Conservation (phyloP, 1,284 basidiomycete species). For the Ustilago nuda region DNA sequence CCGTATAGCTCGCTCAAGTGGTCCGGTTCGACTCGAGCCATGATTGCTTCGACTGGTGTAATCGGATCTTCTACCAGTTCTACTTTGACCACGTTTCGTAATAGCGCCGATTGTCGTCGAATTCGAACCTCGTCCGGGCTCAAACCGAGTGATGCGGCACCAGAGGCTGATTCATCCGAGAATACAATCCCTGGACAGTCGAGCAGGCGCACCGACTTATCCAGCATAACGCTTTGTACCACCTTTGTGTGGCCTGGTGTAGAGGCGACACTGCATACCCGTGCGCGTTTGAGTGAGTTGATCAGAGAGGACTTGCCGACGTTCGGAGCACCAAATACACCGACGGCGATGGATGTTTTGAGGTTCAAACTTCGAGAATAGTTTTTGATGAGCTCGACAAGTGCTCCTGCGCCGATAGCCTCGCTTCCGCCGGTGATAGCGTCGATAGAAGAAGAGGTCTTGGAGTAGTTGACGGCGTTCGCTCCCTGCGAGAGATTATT, state of each 20-base stretch:
- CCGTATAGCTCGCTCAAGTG: conserved; percentile 59
- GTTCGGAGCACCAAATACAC: conserved; percentile 96
- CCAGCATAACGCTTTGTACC: conserved; percentile 91
- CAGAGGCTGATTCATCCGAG: conserved; percentile 54
- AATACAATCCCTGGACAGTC: conserved; percentile 94
- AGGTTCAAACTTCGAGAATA: conserved; percentile 74
- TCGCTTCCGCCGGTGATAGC: conserved; percentile 68
- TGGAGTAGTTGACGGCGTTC: conserved; percentile 22
- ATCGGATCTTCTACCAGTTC: conserved; percentile 93
- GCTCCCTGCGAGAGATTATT: conserved; percentile 71
- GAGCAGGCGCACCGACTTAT: conserved; percentile 89
- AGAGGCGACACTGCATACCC: conserved; percentile 85
- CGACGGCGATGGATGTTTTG: conserved; percentile 76
- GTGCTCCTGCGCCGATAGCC: conserved; percentile 72
- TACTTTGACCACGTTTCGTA: conserved; percentile 92
- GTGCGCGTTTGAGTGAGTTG: conserved; percentile 85
- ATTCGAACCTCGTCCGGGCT: conserved; percentile 70
- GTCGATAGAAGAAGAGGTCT: conserved; percentile 6
- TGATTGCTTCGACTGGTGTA: conserved; percentile 71
- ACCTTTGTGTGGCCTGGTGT: conserved; percentile 95
- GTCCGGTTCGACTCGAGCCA: conserved; percentile 56
- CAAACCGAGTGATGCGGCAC: conserved; percentile 73
- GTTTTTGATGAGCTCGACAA: conserved; percentile 89
- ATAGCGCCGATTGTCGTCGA: conserved; percentile 50
- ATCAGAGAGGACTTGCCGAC: conserved; percentile 96